Evolutionary conservation across 2,329 filamentous ascomycete genomes (phyloP), one percentile per base, ranked within the genome.

Genomic region (Exophiala phaeomuriformis): DNA sequence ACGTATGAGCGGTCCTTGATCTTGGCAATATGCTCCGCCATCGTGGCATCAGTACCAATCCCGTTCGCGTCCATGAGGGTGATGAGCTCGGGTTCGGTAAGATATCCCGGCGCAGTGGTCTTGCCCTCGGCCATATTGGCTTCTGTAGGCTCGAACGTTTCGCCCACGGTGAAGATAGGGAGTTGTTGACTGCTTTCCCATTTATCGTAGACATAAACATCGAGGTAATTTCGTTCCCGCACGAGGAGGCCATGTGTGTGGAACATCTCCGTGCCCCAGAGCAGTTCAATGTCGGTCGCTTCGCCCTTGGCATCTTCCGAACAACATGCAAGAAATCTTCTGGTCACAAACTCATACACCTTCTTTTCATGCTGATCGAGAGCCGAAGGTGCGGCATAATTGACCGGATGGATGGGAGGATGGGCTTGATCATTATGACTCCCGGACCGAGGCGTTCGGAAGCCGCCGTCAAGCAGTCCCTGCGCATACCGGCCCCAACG

Each of bases 61-160:
- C 93, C 93, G 67, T 98, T 98, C 42, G 89, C 90, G 72, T 98
- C 93, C 93, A 98, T 98, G 7, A 98, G 79, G 2, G 86, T 86
- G 66, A 98, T 95, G 29, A 98, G 77, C 67, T 98, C 93, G 0
- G 93, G 90, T 67, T 98, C 93, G 0, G 93, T 97, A 31, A 98
- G 77, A 67, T 95, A 96, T 27, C 79, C 81, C 0, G 93, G 93
- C 8, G 90, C 77, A 1, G 79, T 81, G 0, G 93, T 98, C 69
- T 94, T 86, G n/a, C 93, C 91, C 63, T 97, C 90, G 0, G 81
- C 84, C 71, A 98, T 89, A 63, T 86, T 83, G 3, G 90, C 91
- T 71, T 96, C 90, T 1, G 84, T 88, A 0, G 93, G 93, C 67
- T 89, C 84, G 61, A 98, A 95, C 0, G 73, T 75, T 69, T 98